Conservation (phyloP, 1,139 yeast species). For the Lodderomyces parapsilosis region DNA sequence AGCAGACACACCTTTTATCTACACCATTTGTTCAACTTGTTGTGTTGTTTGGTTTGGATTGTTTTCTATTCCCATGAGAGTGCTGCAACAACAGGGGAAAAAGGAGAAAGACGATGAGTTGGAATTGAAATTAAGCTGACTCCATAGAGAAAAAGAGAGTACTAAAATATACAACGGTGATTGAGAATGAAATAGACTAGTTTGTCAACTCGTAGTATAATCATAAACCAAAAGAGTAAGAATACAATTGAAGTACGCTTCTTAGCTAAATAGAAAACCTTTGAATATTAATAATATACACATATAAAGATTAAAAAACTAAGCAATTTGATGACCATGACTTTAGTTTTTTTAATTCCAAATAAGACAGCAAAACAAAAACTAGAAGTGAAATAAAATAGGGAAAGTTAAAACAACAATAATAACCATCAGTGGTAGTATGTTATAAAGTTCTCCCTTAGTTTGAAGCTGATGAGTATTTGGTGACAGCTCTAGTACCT, state of each 20-base stretch:
- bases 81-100: not conserved
- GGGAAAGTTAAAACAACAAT: not conserved
- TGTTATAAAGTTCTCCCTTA: slow-evolving; percentile 17
- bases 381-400: slow-evolving; percentile 7
- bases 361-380: not conserved
- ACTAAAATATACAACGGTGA: no score
- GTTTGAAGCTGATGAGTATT: slow-evolving; percentile 86
- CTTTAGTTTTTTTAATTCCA: slow-evolving; percentile 3
- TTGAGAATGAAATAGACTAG: no score
- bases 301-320: slow-evolving; percentile 6
- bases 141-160: not conserved
- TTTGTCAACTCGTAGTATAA: no score
- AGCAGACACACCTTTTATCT: slow-evolving; percentile 69
- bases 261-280: no score
- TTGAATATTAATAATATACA: slow-evolving; percentile 7
- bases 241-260: no score
- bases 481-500: slow-evolving; percentile 99
- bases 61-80: not conserved
- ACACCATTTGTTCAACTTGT: slow-evolving; percentile 61
- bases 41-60: slow-evolving; percentile 40
- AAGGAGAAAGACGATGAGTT: not conserved
- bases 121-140: not conserved
- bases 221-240: no score
- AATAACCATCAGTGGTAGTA: no score
- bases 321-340: slow-evolving; percentile 14